Base-by-base conservation (phyloP, 2,329 filamentous ascomycete genomes). In the Dactylellina drechsleri region DNA sequence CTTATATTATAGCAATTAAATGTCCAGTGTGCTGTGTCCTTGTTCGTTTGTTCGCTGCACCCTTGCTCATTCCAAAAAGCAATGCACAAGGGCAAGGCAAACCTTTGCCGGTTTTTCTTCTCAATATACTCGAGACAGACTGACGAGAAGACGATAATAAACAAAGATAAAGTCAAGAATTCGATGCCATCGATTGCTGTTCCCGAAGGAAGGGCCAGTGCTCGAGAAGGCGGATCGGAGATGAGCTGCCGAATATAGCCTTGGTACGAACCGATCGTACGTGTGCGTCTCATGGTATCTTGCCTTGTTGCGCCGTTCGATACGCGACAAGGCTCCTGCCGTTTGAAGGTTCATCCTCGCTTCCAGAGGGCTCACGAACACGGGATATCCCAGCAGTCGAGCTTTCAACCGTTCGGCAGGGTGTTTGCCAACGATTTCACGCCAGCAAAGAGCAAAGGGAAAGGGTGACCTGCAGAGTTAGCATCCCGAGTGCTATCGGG, bases 1-100 rank as follows among this genome's bases (percentile, higher is more conserved):
- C 57, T 64, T 74, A 74, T 74, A 67, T 67, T 74, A 74, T 74
- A 66, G 70, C 57, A 74, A 74, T 74, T 74, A 74, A 74, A 74
- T 41, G 28, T 58, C 28, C 31, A 52, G 70, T 67, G 62, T 66
- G 70, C 70, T 62, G 62, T 56, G 47, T 31, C 68, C 61, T 74
- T 62, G 62, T 66, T 62, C 31, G 28, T 50, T 64, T n/a, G 49
- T 62, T 20, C 60, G 49, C 31, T 74, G 62, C 66, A 74, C 56
- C 70, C 52, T 61, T n/a, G 60, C 7, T 53, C 31, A 45, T 18
- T 36, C 45, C 28, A 45, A 62, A 40, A 61, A 74, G 31, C 61
- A 72, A 72, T 60, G 66, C 54, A 60, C 47, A 57, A 31, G 54
- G 28, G 66, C 43, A 23, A 67, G 54, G 59, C 49, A 36, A 54